Conservation (phyloP, 2,329 filamentous ascomycete genomes). For the Sarocladium brachiariae region DNA sequence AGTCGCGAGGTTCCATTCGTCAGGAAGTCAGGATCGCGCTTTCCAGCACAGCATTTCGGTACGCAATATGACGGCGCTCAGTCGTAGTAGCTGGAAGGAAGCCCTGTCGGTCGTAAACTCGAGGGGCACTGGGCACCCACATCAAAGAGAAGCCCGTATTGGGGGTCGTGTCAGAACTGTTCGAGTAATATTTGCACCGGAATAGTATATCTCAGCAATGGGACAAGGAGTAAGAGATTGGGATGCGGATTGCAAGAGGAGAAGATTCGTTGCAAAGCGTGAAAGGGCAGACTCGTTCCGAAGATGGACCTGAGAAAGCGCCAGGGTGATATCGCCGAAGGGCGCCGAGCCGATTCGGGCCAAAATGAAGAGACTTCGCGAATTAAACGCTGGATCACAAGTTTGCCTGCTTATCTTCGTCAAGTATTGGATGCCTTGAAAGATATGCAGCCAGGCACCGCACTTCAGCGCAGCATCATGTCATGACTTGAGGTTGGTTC, state of each 20-base stretch:
- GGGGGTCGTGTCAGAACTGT: too few relatives aligned
- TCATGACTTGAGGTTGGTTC: neutral
- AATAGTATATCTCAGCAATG: too few relatives aligned
- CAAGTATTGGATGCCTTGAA: neutral
- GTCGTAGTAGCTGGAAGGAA: neutral
- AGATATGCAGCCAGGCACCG: neutral
- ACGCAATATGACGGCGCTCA: neutral
- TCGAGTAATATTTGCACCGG: too few relatives aligned
- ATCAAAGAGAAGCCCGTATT: too few relatives aligned
- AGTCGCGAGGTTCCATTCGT: neutral
- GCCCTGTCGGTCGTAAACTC: neutral
- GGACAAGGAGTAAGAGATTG: too few relatives aligned
- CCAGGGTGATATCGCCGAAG: neutral
- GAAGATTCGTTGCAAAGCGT: neutral
- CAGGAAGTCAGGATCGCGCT: neutral
- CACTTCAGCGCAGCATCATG: neutral
- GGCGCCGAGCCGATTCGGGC: neutral
- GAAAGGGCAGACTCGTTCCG: neutral
- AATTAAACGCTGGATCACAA: too few relatives aligned
- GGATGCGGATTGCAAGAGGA: neutral
- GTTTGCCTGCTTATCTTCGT: too few relatives aligned
- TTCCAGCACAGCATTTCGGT: constrained; percentile 3
- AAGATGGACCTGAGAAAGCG: too few relatives aligned
- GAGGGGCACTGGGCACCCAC: constrained; percentile 8
- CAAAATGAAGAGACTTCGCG: neutral